Evolutionary conservation across 1,284 basidiomycete species (phyloP), one percentile per base, ranked within the genome.

Genomic region (Xerocomus minutiporus): DNA sequence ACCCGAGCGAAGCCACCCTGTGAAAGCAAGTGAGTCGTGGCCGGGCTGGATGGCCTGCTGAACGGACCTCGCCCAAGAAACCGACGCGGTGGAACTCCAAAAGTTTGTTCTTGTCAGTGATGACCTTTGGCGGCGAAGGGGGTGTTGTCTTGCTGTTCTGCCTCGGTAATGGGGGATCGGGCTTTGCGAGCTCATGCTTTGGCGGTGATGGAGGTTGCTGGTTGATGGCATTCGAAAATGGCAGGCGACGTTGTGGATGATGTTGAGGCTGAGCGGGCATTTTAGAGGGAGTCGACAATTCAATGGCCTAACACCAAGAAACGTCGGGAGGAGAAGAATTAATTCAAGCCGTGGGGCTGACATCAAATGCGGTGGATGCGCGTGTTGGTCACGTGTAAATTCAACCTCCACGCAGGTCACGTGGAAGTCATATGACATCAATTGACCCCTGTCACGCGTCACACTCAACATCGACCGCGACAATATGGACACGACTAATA

Each of bases 1-100:
- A 95, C 92, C 47, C 92, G 81, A 5, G 92, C 92, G 66, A 95
- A 95, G 1, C 92, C 92, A 60, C 92, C 92, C 90, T 93, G 55
- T 48, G 4, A 17, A 47, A 51, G 32, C 23, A 32, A 20, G 39
- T 60, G 38, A 65, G 34, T 32, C 11, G 28, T 39, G 17, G 1
- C 13, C 9, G 8, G 28, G 20, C 35, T 17, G 39, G 8, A 25
- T 46, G 49, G 29, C 49, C 11, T 38, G n/a, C n/a, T 29, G 17
- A 20, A 58, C 52, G 13, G 15, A 92, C 91, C 82, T 95, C 92
- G 62, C 92, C 92, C 43, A 95, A 73, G 66, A 94, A 89, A 20
- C 87, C 88, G 20, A 91, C 80, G 45, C 91, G 78, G 32, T 78
- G 74, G 60, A 86, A 90, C 48, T 83, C 75, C 45, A 81, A 57